Evolutionary conservation across 108 stramenopile species (phyloP), one percentile per base, ranked within the genome.

Genomic region (Aureococcus anophagefferens): DNA sequence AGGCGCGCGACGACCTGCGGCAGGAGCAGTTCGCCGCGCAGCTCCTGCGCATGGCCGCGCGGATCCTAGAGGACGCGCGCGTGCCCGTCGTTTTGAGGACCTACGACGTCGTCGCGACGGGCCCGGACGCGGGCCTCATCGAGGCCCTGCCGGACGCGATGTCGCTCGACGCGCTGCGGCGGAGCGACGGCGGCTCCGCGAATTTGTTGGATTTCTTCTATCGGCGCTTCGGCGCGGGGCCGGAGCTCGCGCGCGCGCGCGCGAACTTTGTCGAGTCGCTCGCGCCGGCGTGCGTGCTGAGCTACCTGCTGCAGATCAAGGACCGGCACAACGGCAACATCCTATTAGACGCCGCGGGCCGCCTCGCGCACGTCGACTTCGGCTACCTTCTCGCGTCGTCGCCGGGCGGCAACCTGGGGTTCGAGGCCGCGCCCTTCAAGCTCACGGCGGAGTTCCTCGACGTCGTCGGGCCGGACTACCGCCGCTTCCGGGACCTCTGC

Each of bases 401-500:
- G 17, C 96, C 96, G 0, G 96, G 96, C 30, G 96, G 96, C 68
- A 93, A 94, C 72, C 85, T 88, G 37, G 89, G 89, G 33, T 94
- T 97, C 62, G 98, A 99, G 79, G 80, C 81, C 35, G 96, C 96
- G 46, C 96, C 98, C 5, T 99, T 99, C 79, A 99, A 99, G 74
- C 86, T 99, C 21, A 96, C 98, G 4, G 71, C 84, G 33, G 94
- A 97, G 35, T 91, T 95, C 71, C 84, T 97, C 34, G 84, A 89
- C 45, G 73, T 99, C 33, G 75, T 99, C 83, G 98, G 98, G 7
- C 91, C 90, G 1, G 78, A 90, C 46, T 97, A 95, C 77, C 71
- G 79, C 5, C 85, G 87, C 29, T 97, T 94, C 79, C 83, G 92
- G 46, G 88, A 85, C 62, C 75, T 97, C 68, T 95, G 93, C 76